phyloP scores from a whole-genome alignment of 805 yeast species.

The Candida berthetii region DNA sequence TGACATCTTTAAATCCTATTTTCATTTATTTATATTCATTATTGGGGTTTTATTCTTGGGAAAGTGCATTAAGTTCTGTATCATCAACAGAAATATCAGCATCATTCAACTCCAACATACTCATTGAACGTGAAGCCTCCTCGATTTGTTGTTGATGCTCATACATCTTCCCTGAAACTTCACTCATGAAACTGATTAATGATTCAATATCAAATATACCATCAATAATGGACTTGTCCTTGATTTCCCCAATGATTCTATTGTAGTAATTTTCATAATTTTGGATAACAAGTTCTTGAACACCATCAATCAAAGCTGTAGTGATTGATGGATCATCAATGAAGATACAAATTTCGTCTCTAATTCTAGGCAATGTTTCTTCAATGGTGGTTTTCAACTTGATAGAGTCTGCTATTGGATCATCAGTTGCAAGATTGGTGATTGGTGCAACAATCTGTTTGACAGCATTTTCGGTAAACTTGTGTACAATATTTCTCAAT shows the following conservation, averaged over 20 bases:
- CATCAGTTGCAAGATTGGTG: slow-evolving; percentile 11
- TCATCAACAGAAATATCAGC: background rate
- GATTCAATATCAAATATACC: slow-evolving; percentile 62
- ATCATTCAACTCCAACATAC: background rate
- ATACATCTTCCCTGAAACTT: slow-evolving; percentile 24
- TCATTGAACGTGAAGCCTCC: slow-evolving; percentile 2
- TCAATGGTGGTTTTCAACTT: slow-evolving; percentile 44
- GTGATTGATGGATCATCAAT: slow-evolving; percentile 49
- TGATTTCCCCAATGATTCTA: slow-evolving; percentile 21
- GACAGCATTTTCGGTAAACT: slow-evolving; percentile 56
- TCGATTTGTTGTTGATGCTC: slow-evolving; percentile 10
- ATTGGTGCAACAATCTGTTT: slow-evolving; percentile 42
- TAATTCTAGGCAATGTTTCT: slow-evolving; percentile 49
- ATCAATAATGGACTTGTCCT: slow-evolving; percentile 29
- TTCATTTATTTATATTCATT: too few species aligned
- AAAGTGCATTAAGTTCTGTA: background rate
- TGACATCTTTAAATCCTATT: background rate
- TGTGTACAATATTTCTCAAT: slow-evolving; percentile 63
- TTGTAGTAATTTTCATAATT: slow-evolving; percentile 51
- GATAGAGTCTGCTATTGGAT: slow-evolving; percentile 26
- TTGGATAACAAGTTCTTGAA: slow-evolving; percentile 52
- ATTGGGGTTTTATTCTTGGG: background rate
- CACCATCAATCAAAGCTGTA: slow-evolving; percentile 52
- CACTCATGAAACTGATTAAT: slow-evolving; percentile 41
- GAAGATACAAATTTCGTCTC: slow-evolving; percentile 44